These are phyloP conservation scores for Phialocephala sp. DNA, from an alignment of 2,329 filamentous ascomycete genomes.

Conservation along the genomic window DNA sequence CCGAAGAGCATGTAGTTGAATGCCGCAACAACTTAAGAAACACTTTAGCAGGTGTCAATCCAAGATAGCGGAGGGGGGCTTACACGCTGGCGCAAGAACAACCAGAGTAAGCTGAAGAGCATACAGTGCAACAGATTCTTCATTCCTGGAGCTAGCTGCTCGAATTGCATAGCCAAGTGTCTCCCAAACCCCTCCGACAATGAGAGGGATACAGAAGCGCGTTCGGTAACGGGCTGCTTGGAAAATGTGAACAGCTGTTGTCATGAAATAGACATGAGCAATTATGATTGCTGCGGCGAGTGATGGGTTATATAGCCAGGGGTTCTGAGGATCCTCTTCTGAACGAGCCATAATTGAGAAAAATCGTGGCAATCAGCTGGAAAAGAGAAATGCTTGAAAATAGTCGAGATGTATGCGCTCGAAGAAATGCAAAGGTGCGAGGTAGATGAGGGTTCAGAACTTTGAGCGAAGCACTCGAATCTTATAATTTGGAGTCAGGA, in stretches of 20 bases:
- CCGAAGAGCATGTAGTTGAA: slow-evolving; percentile 26
- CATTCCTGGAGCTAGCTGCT: slow-evolving; percentile 8
- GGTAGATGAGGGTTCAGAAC: too few relatives aligned
- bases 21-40: slow-evolving; percentile 14
- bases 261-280: slow-evolving; percentile 41
- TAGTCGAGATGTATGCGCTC: too few relatives aligned
- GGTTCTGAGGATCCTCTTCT: slow-evolving; percentile 8
- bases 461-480: too few relatives aligned
- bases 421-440: too few relatives aligned
- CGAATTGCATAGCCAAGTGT: slow-evolving; percentile 12
- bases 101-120: slow-evolving; percentile 15
- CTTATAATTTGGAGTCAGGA: too few relatives aligned
- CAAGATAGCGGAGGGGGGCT: not conserved
- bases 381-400: too few relatives aligned
- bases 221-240: slow-evolving; percentile 37
- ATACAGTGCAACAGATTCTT: slow-evolving; percentile 18
- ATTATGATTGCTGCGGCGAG: slow-evolving; percentile 50
- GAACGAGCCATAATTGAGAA: slow-evolving; percentile 8
- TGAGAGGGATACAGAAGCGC: slow-evolving; percentile 50
- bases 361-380: too few relatives aligned
- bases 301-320: slow-evolving; percentile 49
- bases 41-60: slow-evolving; percentile 1
- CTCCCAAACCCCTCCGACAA: slow-evolving; percentile 53
- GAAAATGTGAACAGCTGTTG: slow-evolving; percentile 39
- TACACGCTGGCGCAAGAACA: slow-evolving; percentile 20